Evolutionary conservation across 306 rosid species (phyloP).

Genomic region (Quercus aquifolioides): DNA sequence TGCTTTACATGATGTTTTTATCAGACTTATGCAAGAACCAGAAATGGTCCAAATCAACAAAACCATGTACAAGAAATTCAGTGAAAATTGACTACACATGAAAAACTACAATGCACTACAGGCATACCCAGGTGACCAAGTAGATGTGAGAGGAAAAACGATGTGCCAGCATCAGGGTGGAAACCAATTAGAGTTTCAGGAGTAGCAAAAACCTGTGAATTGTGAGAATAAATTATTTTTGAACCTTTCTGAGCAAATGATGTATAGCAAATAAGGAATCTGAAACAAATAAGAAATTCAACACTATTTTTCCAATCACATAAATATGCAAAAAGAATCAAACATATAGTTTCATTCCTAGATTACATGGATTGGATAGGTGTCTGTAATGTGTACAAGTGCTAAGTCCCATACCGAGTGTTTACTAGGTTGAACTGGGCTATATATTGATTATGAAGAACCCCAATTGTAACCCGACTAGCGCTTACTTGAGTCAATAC

Average conservation of each 20-base stretch:
- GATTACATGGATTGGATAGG: no score
- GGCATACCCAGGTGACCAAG: constrained; percentile 82
- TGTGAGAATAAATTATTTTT: constrained; percentile 13
- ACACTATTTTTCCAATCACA: background rate
- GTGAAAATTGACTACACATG: no score
- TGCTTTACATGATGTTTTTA: background rate
- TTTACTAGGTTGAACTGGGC: no score
- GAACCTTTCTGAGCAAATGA: background rate
- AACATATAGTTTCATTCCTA: constrained; percentile 1
- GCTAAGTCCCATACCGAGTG: no score
- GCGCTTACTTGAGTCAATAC: no score
- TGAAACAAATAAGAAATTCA: background rate
- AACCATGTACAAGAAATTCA: constrained; percentile 1
- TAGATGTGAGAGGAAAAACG: constrained; percentile 85
- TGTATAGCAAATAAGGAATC: background rate
- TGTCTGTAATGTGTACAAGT: no score
- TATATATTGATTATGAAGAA: no score
- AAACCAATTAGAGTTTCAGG: constrained; percentile 94
- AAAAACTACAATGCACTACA: constrained; percentile 1
- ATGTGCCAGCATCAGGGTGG: constrained; percentile 97
- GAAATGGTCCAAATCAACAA: background rate
- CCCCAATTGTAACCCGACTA: no score
- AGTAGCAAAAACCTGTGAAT: constrained; percentile 76
- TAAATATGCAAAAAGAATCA: constrained; percentile 3
- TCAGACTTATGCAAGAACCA: constrained; percentile 2